Conservation (phyloP, 2,329 filamentous ascomycete species). For the Xylaria multiplex region DNA sequence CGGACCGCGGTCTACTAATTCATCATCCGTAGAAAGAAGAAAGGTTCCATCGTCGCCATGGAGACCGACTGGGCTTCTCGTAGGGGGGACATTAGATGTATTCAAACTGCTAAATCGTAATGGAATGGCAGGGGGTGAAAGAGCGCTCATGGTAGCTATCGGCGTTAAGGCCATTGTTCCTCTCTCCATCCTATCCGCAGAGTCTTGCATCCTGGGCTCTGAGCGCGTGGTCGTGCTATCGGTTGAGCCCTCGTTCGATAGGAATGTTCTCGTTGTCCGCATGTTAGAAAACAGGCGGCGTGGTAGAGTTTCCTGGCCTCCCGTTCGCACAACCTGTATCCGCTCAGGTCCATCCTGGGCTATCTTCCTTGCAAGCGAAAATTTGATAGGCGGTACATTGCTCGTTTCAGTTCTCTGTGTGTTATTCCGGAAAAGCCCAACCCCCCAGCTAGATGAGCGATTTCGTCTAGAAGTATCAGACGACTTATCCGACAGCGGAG, state of each 20-base stretch:
- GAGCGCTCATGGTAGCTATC: neutral
- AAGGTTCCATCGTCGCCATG: constrained; percentile 16
- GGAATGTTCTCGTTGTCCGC: constrained; percentile 2
- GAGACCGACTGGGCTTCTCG: neutral
- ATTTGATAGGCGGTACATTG: constrained; percentile 24
- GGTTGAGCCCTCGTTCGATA: neutral
- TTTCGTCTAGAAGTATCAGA: neutral
- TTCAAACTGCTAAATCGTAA: constrained; percentile 33
- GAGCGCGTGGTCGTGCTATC: neutral
- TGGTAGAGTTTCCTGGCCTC: constrained; percentile 10
- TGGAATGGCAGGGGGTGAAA: constrained; percentile 23
- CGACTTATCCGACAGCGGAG: constrained; percentile 26
- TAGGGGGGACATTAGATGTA: constrained; percentile 4
- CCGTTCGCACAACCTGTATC: constrained; percentile 26
- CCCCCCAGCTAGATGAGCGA: constrained; percentile 18
- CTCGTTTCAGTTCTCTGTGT: neutral
- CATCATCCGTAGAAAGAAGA: constrained; percentile 24
- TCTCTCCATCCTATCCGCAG: neutral
- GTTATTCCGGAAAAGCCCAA: constrained; percentile 16
- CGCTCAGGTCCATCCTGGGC: constrained; percentile 17
- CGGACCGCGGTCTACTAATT: constrained; percentile 5
- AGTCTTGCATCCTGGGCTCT: neutral
- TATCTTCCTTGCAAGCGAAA: constrained; percentile 14
- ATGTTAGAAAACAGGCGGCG: constrained; percentile 8
- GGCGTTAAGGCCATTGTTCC: neutral